Conservation (phyloP, 805 yeast genomes). For the Ascoidea asiatica region DNA sequence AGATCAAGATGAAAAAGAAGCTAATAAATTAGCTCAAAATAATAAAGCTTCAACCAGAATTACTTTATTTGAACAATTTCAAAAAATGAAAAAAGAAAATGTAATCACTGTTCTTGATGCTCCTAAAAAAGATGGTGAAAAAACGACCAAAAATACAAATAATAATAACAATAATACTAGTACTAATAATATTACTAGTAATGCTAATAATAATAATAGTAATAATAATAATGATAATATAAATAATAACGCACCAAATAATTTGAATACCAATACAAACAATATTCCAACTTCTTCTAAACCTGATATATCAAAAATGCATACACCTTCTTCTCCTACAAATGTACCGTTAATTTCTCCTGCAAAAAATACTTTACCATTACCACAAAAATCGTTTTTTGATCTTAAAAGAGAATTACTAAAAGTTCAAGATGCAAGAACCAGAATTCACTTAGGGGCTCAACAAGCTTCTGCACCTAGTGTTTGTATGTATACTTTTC, state of each 20-base stretch:
- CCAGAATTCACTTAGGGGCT: conserved; percentile 49
- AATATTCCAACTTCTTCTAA: background rate
- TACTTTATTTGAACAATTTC: conserved; percentile 53
- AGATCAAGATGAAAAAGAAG: conserved; percentile 57
- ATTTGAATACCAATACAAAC: no score
- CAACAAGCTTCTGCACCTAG: conserved; percentile 79
- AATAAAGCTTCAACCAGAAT: conserved; percentile 17
- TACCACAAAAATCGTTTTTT: conserved; percentile 69
- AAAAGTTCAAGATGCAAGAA: conserved; percentile 70
- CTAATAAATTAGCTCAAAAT: conserved; percentile 21
- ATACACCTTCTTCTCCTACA: no score
- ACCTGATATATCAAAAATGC: no score
- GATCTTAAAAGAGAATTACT: conserved; percentile 73
- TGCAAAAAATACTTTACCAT: conserved; percentile 58
- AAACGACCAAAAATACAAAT: no score
- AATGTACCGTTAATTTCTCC: conserved; percentile 44
- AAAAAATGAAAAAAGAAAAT: conserved; percentile 37
- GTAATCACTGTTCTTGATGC: conserved; percentile 10
- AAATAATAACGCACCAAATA: no score
- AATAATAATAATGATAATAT: conserved; percentile 1
- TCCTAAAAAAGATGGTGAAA: no score
- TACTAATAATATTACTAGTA: conserved; percentile 3
- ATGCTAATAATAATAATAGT: conserved; percentile 6
- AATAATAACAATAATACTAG: conserved; percentile 13
- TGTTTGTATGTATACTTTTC: conserved; percentile 96